These are phyloP conservation scores for Plantago rigida DNA, from an alignment of 305 asterid species.

Conservation along the genomic window DNA sequence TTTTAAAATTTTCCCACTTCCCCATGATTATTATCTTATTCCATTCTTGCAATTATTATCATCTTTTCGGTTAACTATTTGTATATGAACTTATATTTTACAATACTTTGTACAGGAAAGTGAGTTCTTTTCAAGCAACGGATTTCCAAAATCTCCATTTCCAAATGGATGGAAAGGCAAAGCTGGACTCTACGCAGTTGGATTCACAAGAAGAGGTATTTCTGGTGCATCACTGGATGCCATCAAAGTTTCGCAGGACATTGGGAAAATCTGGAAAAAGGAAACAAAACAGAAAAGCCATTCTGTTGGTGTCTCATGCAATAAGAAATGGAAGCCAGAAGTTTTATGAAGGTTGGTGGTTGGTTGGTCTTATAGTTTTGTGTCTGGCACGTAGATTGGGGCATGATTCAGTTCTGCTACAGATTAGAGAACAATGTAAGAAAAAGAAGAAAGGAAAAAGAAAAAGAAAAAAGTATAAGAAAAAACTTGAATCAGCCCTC, in stretches of 20 bases:
- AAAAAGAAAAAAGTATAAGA: slow-evolving; percentile 9
- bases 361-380: slow-evolving; percentile 4
- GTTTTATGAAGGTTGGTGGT: slow-evolving; percentile 4
- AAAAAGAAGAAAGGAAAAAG: background rate
- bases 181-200: slow-evolving; percentile 75
- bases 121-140: slow-evolving; percentile 56
- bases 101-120: slow-evolving; percentile 40
- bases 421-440: slow-evolving; percentile 22
- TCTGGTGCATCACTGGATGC: slow-evolving; percentile 83
- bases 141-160: slow-evolving; percentile 61
- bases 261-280: slow-evolving; percentile 64
- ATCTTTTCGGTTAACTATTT: background rate
- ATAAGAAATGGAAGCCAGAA: slow-evolving; percentile 42
- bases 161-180: slow-evolving; percentile 95
- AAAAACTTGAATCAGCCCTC: slow-evolving; percentile 45
- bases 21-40: background rate
- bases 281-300: slow-evolving; percentile 54
- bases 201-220: slow-evolving; percentile 74
- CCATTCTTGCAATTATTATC: background rate
- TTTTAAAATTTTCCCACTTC: slow-evolving; percentile 9
- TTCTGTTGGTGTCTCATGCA: slow-evolving; percentile 37
- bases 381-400: slow-evolving; percentile 24
- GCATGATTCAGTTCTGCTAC: slow-evolving; percentile 30
- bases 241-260: slow-evolving; percentile 58
- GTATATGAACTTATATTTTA: background rate